Percentiles rank a stretch among this genome's conserved stretches.
Conservation (phyloP, 2,329 filamentous ascomycete genomes). For the Fonsecaea pugnacius region DNA sequence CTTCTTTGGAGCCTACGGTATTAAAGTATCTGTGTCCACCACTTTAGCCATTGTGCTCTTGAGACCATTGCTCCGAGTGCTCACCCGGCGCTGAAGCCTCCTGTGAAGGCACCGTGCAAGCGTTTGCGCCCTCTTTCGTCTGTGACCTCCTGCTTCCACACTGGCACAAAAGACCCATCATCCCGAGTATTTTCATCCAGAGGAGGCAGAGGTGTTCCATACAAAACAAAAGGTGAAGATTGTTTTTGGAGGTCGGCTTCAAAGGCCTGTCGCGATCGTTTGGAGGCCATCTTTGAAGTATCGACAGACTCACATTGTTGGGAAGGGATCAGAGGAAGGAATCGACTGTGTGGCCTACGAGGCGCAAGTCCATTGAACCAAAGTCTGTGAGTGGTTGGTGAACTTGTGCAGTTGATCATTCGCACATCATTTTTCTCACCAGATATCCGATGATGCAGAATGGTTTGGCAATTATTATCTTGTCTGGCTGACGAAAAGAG, state of each 20-base stretch:
- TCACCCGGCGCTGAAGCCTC: slow-evolving; percentile 94
- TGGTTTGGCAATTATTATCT: not conserved
- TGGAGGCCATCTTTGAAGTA: slow-evolving; percentile 68
- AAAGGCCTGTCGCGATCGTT: slow-evolving; percentile 77
- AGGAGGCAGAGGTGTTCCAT: slow-evolving; percentile 82
- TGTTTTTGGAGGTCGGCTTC: slow-evolving; percentile 72
- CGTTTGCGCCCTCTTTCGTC: slow-evolving; percentile 90
- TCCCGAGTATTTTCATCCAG: slow-evolving; percentile 77
- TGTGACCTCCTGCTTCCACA: slow-evolving; percentile 98
- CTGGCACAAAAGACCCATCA: slow-evolving; percentile 86
- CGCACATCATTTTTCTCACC: not conserved
- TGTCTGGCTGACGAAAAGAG: not conserved
- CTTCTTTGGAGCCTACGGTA: slow-evolving; percentile 96
- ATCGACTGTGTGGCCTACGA: not conserved
- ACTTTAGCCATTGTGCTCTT: slow-evolving; percentile 44
- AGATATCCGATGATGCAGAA: not conserved
- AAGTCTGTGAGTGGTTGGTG: not conserved
- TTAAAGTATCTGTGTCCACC: slow-evolving; percentile 79
- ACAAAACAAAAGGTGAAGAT: slow-evolving; percentile 75
- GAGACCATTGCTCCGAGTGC: slow-evolving; percentile 45
- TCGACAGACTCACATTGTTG: not conserved
- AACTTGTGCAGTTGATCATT: not conserved
- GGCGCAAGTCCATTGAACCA: not conserved
- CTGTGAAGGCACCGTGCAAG: slow-evolving; percentile 93
- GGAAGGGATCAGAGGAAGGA: not conserved